Evolutionary conservation across 768 basidiomycete species (phyloP).

Genomic region (Kwoniella sp.): DNA sequence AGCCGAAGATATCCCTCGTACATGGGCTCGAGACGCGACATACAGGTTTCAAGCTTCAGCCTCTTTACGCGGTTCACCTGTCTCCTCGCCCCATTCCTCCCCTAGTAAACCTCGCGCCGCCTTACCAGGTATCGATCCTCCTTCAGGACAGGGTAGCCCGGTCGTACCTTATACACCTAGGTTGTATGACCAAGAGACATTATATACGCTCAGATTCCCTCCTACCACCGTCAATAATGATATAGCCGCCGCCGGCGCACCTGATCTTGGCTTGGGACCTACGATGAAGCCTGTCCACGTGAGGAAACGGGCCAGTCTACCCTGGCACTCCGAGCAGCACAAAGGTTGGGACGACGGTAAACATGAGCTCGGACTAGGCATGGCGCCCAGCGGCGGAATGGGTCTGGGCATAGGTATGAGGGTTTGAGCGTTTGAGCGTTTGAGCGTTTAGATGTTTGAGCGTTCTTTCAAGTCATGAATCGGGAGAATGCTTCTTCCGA

Average conservation of each 20-base stretch:
- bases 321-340: conserved; percentile 2
- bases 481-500: too few species aligned
- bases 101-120: background rate
- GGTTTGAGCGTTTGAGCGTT: background rate
- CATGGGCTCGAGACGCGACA: conserved; percentile 3
- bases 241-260: background rate
- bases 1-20: conserved; percentile 8
- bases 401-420: conserved; percentile 11
- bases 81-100: background rate
- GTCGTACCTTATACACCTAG: background rate
- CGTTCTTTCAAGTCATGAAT: too few species aligned
- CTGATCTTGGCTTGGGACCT: conserved; percentile 10
- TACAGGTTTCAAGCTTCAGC: conserved; percentile 16
- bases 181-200: conserved; percentile 17
- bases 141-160: background rate
- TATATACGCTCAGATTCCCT: conserved; percentile 15
- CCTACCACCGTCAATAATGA: background rate
- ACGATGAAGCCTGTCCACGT: conserved; percentile 12
- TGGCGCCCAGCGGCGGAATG: conserved; percentile 7
- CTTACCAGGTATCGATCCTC: background rate
- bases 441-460: too few species aligned
- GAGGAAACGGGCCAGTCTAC: conserved; percentile 13
- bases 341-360: conserved; percentile 4
- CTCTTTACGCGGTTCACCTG: conserved; percentile 2
- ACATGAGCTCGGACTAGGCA: conserved; percentile 1